Base-by-base conservation (phyloP, 805 yeast genomes). In the Kodamaea hsintzibuensis region DNA sequence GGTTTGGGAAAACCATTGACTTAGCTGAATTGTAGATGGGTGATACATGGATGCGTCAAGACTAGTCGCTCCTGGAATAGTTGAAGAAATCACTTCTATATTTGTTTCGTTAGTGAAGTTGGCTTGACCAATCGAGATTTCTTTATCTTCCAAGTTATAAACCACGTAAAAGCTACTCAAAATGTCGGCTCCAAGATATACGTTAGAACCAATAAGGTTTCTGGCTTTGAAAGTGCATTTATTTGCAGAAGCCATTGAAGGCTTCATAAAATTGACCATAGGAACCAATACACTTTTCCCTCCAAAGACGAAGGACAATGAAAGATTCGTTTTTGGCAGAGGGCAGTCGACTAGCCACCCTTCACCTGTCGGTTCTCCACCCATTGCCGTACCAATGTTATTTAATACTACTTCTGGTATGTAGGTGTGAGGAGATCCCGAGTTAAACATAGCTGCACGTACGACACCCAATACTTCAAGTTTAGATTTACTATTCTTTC, bases 271-370 rank as follows among this genome's bases (percentile, higher is more conserved):
- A 19, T 17, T 19, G 7, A 4, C 19, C 25, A 33, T 55, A 10
- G 57, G 55, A 42, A 57, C 54, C 12, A n/a, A 12, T 5, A 43
- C 7, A 13, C 25, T 35, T 8, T 43, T 33, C 2, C 47, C 37
- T 6, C 47, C 47, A 43, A 43, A 19, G n/a, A 42, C 18, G 13
- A 57, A 55, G 14, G 27, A 25, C 19, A 33, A 53, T 17, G 43
- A 25, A 6, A 40, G 25, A 7, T 40, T 40, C 25, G 44, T 17
- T 13, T 40, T 17, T 5, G 44, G 25, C n/a, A 17, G 25, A 3
- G 44, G 44, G 9, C 44, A 40, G 12, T 17, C 13, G 10, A 40
- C 19, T 7, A 5, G 9, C 25, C n/a, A 40, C 8, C 19, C 19
- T 14, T 2, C 25, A 2, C 9, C 25, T 16, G 44, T 6, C 4